Percentiles rank a stretch among this genome's conserved stretches.
Evolutionary conservation across 164 flowering plant genomes (phyloP).

Genomic region (Aristolochia californica): DNA sequence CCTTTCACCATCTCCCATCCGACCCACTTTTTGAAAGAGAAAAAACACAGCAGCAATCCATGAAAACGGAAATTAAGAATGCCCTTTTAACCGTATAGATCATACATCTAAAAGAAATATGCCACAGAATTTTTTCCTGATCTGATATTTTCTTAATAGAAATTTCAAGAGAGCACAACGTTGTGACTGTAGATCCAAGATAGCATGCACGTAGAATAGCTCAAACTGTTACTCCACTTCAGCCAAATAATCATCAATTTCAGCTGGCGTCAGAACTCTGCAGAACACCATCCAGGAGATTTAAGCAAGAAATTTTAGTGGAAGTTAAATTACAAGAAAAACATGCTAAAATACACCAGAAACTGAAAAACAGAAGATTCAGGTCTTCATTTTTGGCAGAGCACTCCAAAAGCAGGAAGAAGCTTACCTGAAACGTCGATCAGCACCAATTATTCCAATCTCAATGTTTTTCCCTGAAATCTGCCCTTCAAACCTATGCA

Average conservation of each 20-base stretch:
- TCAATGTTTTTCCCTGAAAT: conserved; percentile 92
- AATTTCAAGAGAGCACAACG: too few species aligned
- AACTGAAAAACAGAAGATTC: neutral
- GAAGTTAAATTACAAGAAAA: neutral
- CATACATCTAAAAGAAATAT: too few species aligned
- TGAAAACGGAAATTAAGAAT: too few species aligned
- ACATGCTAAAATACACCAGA: neutral
- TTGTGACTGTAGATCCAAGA: too few species aligned
- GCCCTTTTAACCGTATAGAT: too few species aligned
- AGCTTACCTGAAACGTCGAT: conserved; percentile 63
- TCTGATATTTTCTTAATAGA: too few species aligned
- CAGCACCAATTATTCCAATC: conserved; percentile 82
- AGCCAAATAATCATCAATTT: conserved; percentile 69
- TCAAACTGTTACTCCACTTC: conserved; percentile 48
- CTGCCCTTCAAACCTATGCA: conserved; percentile 85
- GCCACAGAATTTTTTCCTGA: too few species aligned
- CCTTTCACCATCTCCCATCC: too few species aligned
- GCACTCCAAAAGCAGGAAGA: neutral
- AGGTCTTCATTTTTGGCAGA: neutral
- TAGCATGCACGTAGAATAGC: neutral
- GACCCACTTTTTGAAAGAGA: too few species aligned
- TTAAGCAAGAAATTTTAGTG: neutral
- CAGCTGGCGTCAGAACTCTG: conserved; percentile 70
- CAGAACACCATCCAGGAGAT: too few species aligned
- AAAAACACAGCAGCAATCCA: too few species aligned